phyloP scores from a whole-genome alignment of 768 basidiomycete species.

The Leccinum subgranulosum region DNA sequence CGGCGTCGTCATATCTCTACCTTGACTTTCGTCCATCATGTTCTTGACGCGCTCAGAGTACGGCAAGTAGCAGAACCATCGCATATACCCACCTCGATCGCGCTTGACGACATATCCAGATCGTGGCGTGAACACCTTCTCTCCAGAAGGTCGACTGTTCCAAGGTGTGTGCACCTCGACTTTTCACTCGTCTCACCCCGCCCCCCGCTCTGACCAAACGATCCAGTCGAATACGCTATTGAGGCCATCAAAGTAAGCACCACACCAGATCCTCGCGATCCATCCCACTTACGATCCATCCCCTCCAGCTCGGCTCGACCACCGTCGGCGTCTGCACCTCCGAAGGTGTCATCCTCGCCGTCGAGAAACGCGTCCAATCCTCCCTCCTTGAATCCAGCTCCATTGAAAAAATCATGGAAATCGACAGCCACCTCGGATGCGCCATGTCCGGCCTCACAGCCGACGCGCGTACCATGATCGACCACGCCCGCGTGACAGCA shows the following conservation, averaged over 20 bases:
- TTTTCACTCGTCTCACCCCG: background rate
- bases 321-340: slow-evolving; percentile 93
- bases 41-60: slow-evolving; percentile 96
- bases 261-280: background rate
- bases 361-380: slow-evolving; percentile 98
- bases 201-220: slow-evolving; percentile 12
- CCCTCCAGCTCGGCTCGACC: slow-evolving; percentile 86
- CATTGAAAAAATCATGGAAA: slow-evolving; percentile 99
- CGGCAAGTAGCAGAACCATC: slow-evolving; percentile 41
- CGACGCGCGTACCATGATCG: slow-evolving; percentile 98
- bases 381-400: slow-evolving; percentile 92
- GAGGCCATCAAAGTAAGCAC: slow-evolving; percentile 91
- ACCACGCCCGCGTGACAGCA: slow-evolving; percentile 95
- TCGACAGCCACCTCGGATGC: slow-evolving; percentile 92
- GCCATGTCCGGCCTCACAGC: slow-evolving; percentile 98
- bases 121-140: slow-evolving; percentile 98
- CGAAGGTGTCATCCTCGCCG: slow-evolving; percentile 88
- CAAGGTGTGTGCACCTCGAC: slow-evolving; percentile 64
- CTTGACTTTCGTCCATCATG: slow-evolving; percentile 45
- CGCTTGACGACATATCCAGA: slow-evolving; percentile 43
- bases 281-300: background rate
- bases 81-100: background rate
- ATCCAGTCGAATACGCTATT: slow-evolving; percentile 95
- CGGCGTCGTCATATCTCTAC: slow-evolving; percentile 21
- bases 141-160: slow-evolving; percentile 96